Evolutionary conservation across 2,329 filamentous ascomycete species (phyloP).

Genomic region (Exophiala calicioides): DNA sequence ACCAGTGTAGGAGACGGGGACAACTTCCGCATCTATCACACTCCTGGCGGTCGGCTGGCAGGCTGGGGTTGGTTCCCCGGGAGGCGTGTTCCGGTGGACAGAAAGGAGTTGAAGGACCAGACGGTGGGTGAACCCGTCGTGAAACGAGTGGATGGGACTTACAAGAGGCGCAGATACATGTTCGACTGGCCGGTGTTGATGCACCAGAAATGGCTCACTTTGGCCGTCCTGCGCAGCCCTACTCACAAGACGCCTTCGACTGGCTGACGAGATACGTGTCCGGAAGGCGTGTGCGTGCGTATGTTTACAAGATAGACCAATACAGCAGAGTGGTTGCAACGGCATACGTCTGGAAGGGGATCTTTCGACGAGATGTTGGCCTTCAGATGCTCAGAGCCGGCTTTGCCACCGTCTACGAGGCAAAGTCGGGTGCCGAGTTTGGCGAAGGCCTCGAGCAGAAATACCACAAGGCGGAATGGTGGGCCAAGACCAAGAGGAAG

Average conservation of each 20-base stretch:
- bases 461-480: slow-evolving; percentile 50
- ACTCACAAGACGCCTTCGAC: slow-evolving; percentile 73
- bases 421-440: slow-evolving; percentile 86
- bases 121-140: slow-evolving; percentile 61
- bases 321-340: slow-evolving; percentile 89
- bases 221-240: slow-evolving; percentile 82
- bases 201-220: slow-evolving; percentile 93
- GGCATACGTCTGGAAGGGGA: slow-evolving; percentile 65
- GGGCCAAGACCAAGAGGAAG: slow-evolving; percentile 63
- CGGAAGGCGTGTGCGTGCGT: slow-evolving; percentile 73
- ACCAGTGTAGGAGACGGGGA: slow-evolving; percentile 96
- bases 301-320: slow-evolving; percentile 82
- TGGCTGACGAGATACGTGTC: slow-evolving; percentile 77
- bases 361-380: slow-evolving; percentile 77
- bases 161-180: slow-evolving; percentile 60
- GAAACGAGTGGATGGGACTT: not conserved
- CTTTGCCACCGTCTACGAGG: slow-evolving; percentile 89
- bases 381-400: slow-evolving; percentile 84
- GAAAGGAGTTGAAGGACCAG: slow-evolving; percentile 69
- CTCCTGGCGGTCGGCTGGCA: slow-evolving; percentile 79
- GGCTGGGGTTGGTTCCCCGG: slow-evolving; percentile 90
- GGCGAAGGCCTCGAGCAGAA: slow-evolving; percentile 63
- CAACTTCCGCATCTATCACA: slow-evolving; percentile 92
- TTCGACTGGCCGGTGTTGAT: slow-evolving; percentile 88
- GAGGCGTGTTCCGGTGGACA: slow-evolving; percentile 68